A percentile compares a stretch with the other conserved stretches of the same genome.
phyloP scores from a whole-genome alignment of 441 rosid genomes.

The Jatropha podagrica region DNA sequence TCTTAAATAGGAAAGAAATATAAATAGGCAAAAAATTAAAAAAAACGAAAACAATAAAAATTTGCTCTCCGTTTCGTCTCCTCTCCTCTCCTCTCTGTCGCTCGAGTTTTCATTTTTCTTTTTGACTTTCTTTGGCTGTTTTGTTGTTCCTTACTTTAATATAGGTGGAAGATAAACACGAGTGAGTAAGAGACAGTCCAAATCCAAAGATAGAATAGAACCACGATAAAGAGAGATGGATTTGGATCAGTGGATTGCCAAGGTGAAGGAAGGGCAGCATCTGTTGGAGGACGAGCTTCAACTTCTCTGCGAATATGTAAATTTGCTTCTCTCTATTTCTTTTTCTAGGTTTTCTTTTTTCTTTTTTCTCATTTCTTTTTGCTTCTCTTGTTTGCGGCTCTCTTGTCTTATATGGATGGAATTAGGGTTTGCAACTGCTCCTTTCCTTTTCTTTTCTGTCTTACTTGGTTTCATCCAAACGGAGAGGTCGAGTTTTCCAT shows the following conservation, averaged over 20 bases:
- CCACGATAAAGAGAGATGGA: conserved; percentile 48
- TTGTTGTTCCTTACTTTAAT: neutral
- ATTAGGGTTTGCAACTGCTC: conserved; percentile 4
- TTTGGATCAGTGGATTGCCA: conserved; percentile 96
- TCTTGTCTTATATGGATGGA: neutral
- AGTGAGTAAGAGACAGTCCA: neutral
- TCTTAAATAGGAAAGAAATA: neutral
- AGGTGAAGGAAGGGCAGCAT: conserved; percentile 97
- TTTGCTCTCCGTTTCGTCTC: no score
- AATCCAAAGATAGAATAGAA: neutral
- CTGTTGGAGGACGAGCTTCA: conserved; percentile 97
- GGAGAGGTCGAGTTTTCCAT: neutral
- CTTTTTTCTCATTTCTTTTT: neutral
- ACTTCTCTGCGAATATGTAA: conserved; percentile 97
- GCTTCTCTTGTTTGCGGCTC: neutral
- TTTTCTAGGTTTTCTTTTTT: neutral
- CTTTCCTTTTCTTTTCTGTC: neutral
- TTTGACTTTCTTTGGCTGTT: neutral
- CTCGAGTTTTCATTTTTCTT: neutral
- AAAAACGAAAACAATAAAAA: no score
- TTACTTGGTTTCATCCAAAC: neutral
- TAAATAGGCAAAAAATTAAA: neutral
- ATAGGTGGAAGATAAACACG: neutral
- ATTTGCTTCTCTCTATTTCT: neutral
- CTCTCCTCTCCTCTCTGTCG: neutral